Evolutionary conservation across 768 basidiomycete species (phyloP), one percentile per base, ranked within the genome.

Genomic region (Rhodocollybia butyracea): DNA sequence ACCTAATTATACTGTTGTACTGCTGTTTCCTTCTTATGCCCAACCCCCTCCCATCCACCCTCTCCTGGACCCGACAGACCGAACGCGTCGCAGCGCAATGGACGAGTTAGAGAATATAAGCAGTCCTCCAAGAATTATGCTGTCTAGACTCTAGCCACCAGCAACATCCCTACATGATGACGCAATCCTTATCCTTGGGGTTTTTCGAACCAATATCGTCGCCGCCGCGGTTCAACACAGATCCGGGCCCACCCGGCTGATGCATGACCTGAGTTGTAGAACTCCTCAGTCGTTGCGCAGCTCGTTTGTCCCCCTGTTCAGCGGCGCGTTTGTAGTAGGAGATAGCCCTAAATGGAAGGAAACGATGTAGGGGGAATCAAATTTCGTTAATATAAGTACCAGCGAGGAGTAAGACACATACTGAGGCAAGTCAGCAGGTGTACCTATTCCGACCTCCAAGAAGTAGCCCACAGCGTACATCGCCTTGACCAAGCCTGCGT

Each of bases 401-500:
- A n/a, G 15, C 47, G 46, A 51, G 59, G 56, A 54, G 58, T 51
- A 51, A 32, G 19, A 55, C 43, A 79, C 86, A 61, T 65, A 91
- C 83, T 92, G 87, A 48, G 76, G 70, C 63, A 80, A 73, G 71
- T 84, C 84, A 26, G 82, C 76, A 48, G 78, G 65, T 40, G 89
- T 91, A 39, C 92, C 92, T 57, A 94, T 92, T 36, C 95, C 96
- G 43, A 96, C 93, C 74, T 99, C 96, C 60, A 88, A 81, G 70
- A 99, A 99, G 75, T 99, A 99, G 2, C 97, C 97, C 1, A 95
- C 88, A 21, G 95, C 97, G 62, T 99, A 99, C 85, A 97, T 91
- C 11, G 97, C 97, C 69, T 99, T 99, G 4, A 85, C 82, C 13
- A 99, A 79, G 1, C 94, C 96, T 11, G 81, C 84, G 29, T 98